Percentiles rank a stretch among this genome's conserved stretches.
Evolutionary conservation across 129 eudicot genomes (phyloP).

Genomic region (Flaveria robusta): DNA sequence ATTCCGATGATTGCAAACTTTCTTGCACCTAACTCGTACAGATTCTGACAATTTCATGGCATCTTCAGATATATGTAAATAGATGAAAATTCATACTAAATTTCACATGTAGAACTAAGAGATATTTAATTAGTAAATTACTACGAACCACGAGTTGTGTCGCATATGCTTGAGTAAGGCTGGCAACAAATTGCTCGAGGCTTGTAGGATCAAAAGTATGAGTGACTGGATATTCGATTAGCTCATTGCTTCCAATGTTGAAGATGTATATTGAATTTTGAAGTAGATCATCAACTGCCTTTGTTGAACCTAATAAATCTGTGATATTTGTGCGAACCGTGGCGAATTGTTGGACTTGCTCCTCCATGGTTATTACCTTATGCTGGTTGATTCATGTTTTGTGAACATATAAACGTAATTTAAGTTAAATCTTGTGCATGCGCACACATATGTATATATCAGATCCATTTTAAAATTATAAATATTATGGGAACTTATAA

Average conservation of each 20-base stretch:
- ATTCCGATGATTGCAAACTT: constrained; percentile 47
- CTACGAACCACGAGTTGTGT: constrained; percentile 35
- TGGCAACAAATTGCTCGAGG: constrained; percentile 1
- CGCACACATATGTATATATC: too few relatives aligned
- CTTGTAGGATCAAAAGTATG: not conserved
- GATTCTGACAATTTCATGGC: constrained; percentile 30
- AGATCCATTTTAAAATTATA: too few relatives aligned
- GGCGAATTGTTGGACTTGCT: constrained; percentile 49
- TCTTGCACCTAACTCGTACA: constrained; percentile 52
- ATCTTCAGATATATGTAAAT: too few relatives aligned
- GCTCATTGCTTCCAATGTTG: constrained; percentile 58
- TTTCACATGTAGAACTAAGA: too few relatives aligned
- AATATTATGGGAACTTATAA: too few relatives aligned
- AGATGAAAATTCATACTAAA: too few relatives aligned
- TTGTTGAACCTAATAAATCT: constrained; percentile 22
- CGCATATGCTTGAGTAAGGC: constrained; percentile 30
- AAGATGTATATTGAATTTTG: constrained; percentile 42
- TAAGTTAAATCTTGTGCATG: too few relatives aligned
- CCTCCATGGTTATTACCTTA: constrained; percentile 33
- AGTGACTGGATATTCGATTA: constrained; percentile 28
- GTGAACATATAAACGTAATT: too few relatives aligned
- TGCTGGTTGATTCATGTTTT: constrained; percentile 11
- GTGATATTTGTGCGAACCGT: constrained; percentile 32
- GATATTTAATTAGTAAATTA: too few relatives aligned
- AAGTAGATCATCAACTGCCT: constrained; percentile 29